Evolutionary conservation across 495 filamentous ascomycete species (phyloP), one percentile per base, ranked within the genome.

Genomic region (Daldinia grandis): DNA sequence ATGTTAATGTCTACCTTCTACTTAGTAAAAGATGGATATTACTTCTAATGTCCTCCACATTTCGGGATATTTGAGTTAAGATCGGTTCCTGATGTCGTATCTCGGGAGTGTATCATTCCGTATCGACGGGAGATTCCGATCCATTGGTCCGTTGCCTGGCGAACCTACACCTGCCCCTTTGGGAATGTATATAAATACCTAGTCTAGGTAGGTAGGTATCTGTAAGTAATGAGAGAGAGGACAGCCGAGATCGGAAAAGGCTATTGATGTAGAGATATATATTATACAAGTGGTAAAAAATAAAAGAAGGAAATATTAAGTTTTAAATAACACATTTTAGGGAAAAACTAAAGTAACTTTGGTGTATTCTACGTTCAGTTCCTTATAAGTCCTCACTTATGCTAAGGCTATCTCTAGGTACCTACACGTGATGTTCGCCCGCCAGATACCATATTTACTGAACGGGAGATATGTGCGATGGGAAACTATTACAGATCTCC

Each of bases 71-170:
- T 21, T 21, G 19, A 47, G 19, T 47, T 8, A 47, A 47, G 19
- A 24, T 24, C 19, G 9, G 19, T 24, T 47, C 19, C 7, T 47
- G 42, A 12, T 5, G 42, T 21, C 21, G 42, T 47, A 24, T 24
- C 19, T 24, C 17, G 19, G 42, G 42, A 12, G 42, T 12, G 42
- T 47, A 47, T 47, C 42, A 21, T 58, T 24, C 38, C 51, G 38
- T 17, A 25, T 66, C 40, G 55, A 49, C 44, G 47, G 17, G 35
- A 55, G 58, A 49, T 66, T 47, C 64, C 64, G 69, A 68, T 58
- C 17, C 50, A 72, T 72, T 49, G 27, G 47, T 25, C 56, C 44
- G 69, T 68, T 17, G 69, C 69, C 63, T 64, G 64, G 64, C 58
- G 56, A 58, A 59, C 58, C 57, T 33, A 42, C 35, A 64, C 64